Base-by-base conservation (phyloP, 305 asterid genomes). In the Fraxinus sp. region DNA sequence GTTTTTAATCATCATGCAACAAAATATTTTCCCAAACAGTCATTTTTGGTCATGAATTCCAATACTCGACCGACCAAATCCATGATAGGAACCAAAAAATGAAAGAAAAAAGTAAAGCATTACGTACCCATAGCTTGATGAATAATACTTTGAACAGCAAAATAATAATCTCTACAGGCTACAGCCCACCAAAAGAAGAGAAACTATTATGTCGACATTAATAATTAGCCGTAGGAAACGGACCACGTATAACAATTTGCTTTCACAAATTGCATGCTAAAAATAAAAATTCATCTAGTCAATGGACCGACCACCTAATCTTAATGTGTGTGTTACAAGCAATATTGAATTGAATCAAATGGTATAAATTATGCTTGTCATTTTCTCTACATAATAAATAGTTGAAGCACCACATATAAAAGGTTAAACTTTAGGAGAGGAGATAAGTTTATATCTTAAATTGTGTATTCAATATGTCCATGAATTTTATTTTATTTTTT, bases 221-320 rank as follows among this genome's bases (percentile, higher is more conserved):
- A 91, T 92, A 83, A 94, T 91, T 88, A 89, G 81, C 81, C 79
- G 79, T 80, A 88, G 87, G 88, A 89, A 88, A 88, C 62, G 79
- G 80, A 41, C 81, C 85, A 76, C 30, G 35, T 78, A 55, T 16
- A 62, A 85, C 55, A 72, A 52, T 82, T 30, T 57, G 82, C 85
- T 87, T 83, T 91, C 90, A 82, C 91, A 26, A 86, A 91, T 86
- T 86, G 87, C 89, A 76, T 87, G 87, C 88, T 78, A 83, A 59
- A 13, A 44, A 84, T 80, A 57, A 18, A 59, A 18, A 59, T 59
- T 18, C 55, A 46, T 28, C 4, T 59, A 18, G 30, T 59, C 70
- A 59, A 59, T 59, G 70, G 70, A 18, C 70, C 70, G 1, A 57
- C 28, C 68, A 59, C 70, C 26, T 20, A 59, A 59, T 4, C 22